Evolutionary conservation across 73 alveolate species (phyloP).

Genomic region (Symbiodinium natans): DNA sequence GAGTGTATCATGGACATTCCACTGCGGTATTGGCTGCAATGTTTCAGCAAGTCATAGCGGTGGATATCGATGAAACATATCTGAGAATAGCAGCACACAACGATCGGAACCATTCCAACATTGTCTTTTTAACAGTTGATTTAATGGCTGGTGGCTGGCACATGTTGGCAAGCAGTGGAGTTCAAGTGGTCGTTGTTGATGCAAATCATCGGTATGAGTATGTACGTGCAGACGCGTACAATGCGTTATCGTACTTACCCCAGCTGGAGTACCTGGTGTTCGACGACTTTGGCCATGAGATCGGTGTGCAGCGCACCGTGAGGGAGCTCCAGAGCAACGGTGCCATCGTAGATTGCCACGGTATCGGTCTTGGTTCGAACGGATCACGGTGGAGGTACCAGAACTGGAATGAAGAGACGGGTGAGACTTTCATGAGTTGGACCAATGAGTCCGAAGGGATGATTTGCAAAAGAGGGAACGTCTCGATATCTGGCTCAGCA

Average conservation of each 20-base stretch:
- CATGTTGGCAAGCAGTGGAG: constrained; percentile 22
- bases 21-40: constrained; percentile 77
- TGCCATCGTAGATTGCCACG: constrained; percentile 18
- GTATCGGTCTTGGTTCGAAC: constrained; percentile 56
- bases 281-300: constrained; percentile 68
- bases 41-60: constrained; percentile 16
- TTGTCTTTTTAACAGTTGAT: constrained; percentile 21
- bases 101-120: neutral
- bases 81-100: constrained; percentile 21
- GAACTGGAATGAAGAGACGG: constrained; percentile 52
- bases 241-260: constrained; percentile 60
- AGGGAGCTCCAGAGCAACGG: constrained; percentile 15
- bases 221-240: constrained; percentile 54
- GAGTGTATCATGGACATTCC: constrained; percentile 68
- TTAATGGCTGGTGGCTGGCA: constrained; percentile 49
- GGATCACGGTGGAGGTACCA: constrained; percentile 56
- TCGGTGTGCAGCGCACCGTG: constrained; percentile 43
- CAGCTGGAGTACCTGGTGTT: constrained; percentile 34
- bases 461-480: constrained; percentile 32
- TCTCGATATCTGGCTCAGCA: neutral
- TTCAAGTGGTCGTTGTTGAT: constrained; percentile 28
- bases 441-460: constrained; percentile 43
- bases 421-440: constrained; percentile 35
- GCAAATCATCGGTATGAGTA: constrained; percentile 70
- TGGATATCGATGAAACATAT: constrained; percentile 44